phyloP scores from a whole-genome alignment of 768 basidiomycete genomes.

The Xerocomellus intermedius region DNA sequence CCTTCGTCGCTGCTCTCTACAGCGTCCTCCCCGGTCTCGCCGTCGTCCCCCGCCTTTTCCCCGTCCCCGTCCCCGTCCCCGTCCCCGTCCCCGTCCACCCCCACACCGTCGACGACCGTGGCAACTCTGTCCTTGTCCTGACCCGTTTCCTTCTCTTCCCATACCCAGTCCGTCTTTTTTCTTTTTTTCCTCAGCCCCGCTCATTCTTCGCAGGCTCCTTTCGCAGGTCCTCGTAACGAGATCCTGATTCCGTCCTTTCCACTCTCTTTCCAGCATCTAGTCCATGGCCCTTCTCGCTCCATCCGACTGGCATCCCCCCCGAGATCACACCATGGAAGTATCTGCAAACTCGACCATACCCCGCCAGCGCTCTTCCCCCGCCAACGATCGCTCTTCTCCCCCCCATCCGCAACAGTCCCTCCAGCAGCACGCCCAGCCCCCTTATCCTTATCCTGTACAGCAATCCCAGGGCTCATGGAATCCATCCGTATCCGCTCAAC shows the following conservation, averaged over 20 bases:
- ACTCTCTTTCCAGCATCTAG: not conserved
- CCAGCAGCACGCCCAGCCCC: conserved; percentile 31
- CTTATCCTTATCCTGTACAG: conserved; percentile 69
- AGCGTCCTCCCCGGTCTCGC: too few relatives aligned
- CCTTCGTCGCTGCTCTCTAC: too few relatives aligned
- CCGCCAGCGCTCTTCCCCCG: conserved; percentile 61
- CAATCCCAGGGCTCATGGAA: conserved; percentile 72
- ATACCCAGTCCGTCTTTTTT: not conserved
- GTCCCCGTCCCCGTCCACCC: not conserved
- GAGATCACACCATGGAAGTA: conserved; percentile 64
- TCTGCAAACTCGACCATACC: conserved; percentile 43
- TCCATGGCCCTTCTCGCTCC: conserved; percentile 81
- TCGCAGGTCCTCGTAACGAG: conserved; percentile 9
- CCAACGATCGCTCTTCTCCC: conserved; percentile 47
- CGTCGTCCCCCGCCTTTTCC: too few relatives aligned
- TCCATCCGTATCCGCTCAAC: conserved; percentile 60
- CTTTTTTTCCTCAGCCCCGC: not conserved
- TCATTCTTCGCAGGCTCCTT: not conserved
- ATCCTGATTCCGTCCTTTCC: not conserved
- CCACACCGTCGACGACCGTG: not conserved
- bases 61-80: too few relatives aligned
- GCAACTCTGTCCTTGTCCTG: conserved; percentile 4
- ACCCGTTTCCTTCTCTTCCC: not conserved
- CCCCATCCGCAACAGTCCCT: conserved; percentile 25
- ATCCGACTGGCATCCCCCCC: conserved; percentile 70